phyloP scores from a whole-genome alignment of 768 basidiomycete genomes.

The Tulasnella sp. region DNA sequence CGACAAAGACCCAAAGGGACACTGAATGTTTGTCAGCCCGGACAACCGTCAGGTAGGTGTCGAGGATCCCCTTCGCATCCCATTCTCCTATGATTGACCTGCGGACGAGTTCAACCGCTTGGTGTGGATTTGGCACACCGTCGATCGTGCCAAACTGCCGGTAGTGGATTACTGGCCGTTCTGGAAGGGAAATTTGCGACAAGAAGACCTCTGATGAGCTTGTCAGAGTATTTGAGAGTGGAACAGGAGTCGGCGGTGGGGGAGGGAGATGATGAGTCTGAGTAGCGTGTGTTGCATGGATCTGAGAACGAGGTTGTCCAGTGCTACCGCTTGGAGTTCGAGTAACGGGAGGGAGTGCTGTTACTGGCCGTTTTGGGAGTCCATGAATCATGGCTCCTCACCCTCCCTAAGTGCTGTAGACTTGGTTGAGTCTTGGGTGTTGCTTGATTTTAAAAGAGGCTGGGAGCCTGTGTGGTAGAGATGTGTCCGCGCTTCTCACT shows the following conservation, averaged over 20 bases:
- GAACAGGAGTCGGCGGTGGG: neutral
- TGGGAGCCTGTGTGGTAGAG: conserved; percentile 1
- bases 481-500: conserved; percentile 2
- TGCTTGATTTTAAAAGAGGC: neutral
- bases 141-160: conserved; percentile 17
- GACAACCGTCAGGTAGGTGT: conserved; percentile 15
- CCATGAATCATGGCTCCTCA: conserved; percentile 16
- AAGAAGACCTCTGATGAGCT: conserved; percentile 10
- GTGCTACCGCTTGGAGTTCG: neutral
- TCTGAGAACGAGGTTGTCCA: conserved; percentile 5
- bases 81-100: conserved; percentile 13
- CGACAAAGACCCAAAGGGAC: conserved; percentile 17
- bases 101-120: conserved; percentile 14
- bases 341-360: neutral
- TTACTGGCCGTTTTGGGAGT: conserved; percentile 16
- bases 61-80: conserved; percentile 15
- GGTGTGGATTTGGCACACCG: conserved; percentile 11
- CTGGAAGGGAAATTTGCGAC: conserved; percentile 14
- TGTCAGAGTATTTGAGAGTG: neutral
- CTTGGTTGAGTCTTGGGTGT: neutral
- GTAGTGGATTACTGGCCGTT: conserved; percentile 12
- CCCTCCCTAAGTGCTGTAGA: neutral
- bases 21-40: conserved; percentile 13
- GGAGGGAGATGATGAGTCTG: conserved; percentile 5
- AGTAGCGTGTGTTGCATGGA: conserved; percentile 9